phyloP scores from a whole-genome alignment of 2,329 filamentous ascomycete genomes.

The Stylonectria norvegica region DNA sequence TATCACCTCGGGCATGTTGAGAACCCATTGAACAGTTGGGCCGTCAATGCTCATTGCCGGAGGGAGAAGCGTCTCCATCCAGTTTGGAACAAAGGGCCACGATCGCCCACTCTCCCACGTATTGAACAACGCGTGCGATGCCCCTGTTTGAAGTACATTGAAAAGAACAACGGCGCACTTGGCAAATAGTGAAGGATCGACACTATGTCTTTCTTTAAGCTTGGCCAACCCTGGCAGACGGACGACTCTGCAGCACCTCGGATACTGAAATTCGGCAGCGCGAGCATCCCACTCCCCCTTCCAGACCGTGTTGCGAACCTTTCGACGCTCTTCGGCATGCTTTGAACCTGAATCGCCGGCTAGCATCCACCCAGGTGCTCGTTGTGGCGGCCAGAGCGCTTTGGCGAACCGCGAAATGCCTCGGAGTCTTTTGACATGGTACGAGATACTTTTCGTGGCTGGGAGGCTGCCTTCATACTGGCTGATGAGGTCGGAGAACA shows the following conservation, averaged over 20 bases:
- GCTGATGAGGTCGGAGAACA: slow-evolving; percentile 32
- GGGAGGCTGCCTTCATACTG: slow-evolving; percentile 29
- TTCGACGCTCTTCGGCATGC: slow-evolving; percentile 16
- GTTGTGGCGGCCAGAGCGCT: slow-evolving; percentile 33
- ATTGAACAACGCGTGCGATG: slow-evolving; percentile 32
- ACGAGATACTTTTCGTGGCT: slow-evolving; percentile 26
- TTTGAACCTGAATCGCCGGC: slow-evolving; percentile 25
- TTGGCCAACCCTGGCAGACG: slow-evolving; percentile 22
- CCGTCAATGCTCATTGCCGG: slow-evolving; percentile 37
- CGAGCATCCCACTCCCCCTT: slow-evolving; percentile 26
- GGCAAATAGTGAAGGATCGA: slow-evolving; percentile 29
- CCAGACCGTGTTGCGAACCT: slow-evolving; percentile 27
- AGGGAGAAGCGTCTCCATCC: slow-evolving; percentile 34
- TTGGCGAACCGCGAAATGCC: slow-evolving; percentile 33
- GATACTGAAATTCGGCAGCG: slow-evolving; percentile 26
- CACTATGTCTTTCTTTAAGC: slow-evolving; percentile 17
- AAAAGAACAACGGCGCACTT: slow-evolving; percentile 33
- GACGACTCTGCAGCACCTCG: slow-evolving; percentile 30
- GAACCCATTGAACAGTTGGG: slow-evolving; percentile 34
- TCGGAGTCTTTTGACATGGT: slow-evolving; percentile 31
- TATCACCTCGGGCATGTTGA: slow-evolving; percentile 32
- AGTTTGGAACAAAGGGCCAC: slow-evolving; percentile 37
- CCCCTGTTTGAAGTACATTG: slow-evolving; percentile 32
- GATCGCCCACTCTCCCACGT: slow-evolving; percentile 34
- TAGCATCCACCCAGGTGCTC: slow-evolving; percentile 35